Conservation (phyloP, 495 filamentous ascomycete genomes). For the Penicillium manginii region DNA sequence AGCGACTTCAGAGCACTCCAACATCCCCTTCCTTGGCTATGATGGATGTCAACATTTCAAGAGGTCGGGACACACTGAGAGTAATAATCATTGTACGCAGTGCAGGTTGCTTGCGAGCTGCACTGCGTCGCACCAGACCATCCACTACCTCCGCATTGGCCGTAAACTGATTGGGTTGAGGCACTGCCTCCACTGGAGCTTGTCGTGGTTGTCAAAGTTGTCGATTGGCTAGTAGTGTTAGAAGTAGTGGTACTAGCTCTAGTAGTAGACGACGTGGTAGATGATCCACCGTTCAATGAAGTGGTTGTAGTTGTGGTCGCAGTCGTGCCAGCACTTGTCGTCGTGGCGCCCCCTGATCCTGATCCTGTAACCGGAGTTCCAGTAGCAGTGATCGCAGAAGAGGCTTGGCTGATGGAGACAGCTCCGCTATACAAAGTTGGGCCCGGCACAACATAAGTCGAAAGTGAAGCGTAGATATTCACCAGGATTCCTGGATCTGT, state of each 20-base stretch:
- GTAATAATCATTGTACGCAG: constrained; percentile 49
- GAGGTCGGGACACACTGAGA: constrained; percentile 49
- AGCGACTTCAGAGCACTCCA: neutral
- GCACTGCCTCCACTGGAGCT: constrained; percentile 12
- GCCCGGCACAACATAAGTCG: constrained; percentile 55
- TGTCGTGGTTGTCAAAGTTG: constrained; percentile 7
- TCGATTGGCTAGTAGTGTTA: constrained; percentile 6
- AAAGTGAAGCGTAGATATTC: constrained; percentile 58
- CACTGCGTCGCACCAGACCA: constrained; percentile 54
- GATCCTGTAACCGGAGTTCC: constrained; percentile 27
- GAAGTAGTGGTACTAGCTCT: constrained; percentile 11
- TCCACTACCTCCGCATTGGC: constrained; percentile 54
- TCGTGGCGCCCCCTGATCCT: constrained; percentile 2
- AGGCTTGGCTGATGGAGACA: constrained; percentile 26
- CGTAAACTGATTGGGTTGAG: constrained; percentile 36
- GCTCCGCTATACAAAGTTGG: constrained; percentile 44
- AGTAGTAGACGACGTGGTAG: neutral
- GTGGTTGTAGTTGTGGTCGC: constrained; percentile 16
- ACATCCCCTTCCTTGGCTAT: neutral
- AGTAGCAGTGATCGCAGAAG: constrained; percentile 30
- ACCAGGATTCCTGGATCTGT: constrained; percentile 64
- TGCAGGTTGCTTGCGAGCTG: constrained; percentile 45
- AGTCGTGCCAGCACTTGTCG: constrained; percentile 15
- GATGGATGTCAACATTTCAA: neutral
- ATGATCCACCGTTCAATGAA: constrained; percentile 3